Base-by-base conservation (phyloP, 2,329 filamentous ascomycete genomes). In the Fusarium falciforme region DNA sequence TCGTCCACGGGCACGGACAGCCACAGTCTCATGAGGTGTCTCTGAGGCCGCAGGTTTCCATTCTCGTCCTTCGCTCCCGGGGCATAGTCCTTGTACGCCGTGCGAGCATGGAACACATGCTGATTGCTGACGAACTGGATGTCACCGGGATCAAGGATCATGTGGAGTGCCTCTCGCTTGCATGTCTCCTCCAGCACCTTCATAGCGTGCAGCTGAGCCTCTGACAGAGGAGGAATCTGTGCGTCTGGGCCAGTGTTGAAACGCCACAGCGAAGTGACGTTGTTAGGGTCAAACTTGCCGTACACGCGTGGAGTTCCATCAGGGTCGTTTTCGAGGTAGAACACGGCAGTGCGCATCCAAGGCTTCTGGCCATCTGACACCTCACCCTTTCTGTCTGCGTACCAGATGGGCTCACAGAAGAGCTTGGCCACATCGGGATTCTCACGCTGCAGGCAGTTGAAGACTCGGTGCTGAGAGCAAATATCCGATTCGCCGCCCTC, bases 371-470 rank as follows among this genome's bases (percentile, higher is more conserved):
- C 94, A 14, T 86, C 84, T 35, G 90, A 93, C 3, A 90, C 90
- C 85, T 97, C 94, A 11, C 94, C 94, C 84, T 97, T 97, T 67
- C 94, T 92, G 83, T 97, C 94, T 81, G 97, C 95, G 84, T 97
- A 96, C 94, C 94, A 97, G 74, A 94, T 91, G 1, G 94, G 94
- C 79, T 92, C 84, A 1, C 93, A 92, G 67, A 97, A 86, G 6
- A 91, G 87, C 80, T 93, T 89, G 1, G 94, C 92, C 2, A 97
- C 92, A 77, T 96, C 94, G 0, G 94, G 94, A n/a, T 93, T 88
- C 80, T 96, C 91, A 57, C 83, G 83, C 79, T 94, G 93, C 59
- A 97, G 86, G 40, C 88, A 88, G 82, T 97, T 97, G 89, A 93
- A 97, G 52, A 97, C 93, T 74, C 91, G 85, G 81, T 97, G 94